Evolutionary conservation across 768 basidiomycete species (phyloP).

Genomic region (Pholiota conissans): DNA sequence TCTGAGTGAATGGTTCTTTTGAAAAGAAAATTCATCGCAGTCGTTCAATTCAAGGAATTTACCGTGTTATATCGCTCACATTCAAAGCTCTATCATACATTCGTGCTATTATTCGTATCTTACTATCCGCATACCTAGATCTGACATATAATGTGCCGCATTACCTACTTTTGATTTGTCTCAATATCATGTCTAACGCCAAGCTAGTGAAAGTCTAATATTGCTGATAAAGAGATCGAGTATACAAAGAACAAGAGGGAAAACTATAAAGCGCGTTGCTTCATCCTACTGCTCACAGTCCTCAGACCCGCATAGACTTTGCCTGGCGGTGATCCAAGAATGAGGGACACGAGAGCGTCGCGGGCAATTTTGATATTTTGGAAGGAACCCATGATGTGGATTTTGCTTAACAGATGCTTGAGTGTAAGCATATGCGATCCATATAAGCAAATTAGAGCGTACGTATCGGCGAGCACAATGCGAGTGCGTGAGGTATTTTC

Average conservation of each 20-base stretch:
- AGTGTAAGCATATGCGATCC: no score
- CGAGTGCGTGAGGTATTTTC: slow-evolving; percentile 96
- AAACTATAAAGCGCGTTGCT: slow-evolving; percentile 77
- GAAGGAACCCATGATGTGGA: slow-evolving; percentile 98
- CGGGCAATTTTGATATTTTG: slow-evolving; percentile 98
- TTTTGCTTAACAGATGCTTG: slow-evolving; percentile 82
- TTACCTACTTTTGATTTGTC: background rate
- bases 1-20: slow-evolving; percentile 8
- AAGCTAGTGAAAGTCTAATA: background rate
- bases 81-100: slow-evolving; percentile 2
- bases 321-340: slow-evolving; percentile 93
- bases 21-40: background rate
- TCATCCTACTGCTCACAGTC: slow-evolving; percentile 91
- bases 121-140: background rate
- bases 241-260: background rate
- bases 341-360: slow-evolving; percentile 93
- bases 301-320: slow-evolving; percentile 90
- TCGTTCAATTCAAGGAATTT: no score
- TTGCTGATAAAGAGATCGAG: slow-evolving; percentile 1
- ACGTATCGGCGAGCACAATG: slow-evolving; percentile 99
- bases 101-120: background rate
- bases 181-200: background rate
- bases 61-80: background rate
- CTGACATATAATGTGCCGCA: background rate
- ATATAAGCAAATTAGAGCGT: slow-evolving; percentile 34